phyloP scores from a whole-genome alignment of 129 eudicot genomes.

The Saussurea involucrata region DNA sequence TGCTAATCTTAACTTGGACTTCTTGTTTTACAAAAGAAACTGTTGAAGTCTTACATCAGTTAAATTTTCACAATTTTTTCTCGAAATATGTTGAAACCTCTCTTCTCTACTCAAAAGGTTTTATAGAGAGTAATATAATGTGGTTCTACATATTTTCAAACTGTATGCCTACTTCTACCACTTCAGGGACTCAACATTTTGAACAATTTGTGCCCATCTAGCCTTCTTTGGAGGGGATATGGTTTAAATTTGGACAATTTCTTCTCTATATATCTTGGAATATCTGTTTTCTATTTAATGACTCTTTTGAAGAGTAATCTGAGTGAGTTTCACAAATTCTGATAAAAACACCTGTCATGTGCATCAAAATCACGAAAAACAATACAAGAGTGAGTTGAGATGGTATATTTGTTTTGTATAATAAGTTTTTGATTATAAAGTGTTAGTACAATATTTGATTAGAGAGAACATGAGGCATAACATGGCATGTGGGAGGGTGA shows the following conservation, averaged over 20 bases:
- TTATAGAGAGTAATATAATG: too few species aligned
- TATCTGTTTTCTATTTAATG: background rate
- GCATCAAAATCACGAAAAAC: background rate
- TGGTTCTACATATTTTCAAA: background rate
- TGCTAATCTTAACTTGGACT: background rate
- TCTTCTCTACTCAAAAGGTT: background rate
- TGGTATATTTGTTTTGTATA: background rate
- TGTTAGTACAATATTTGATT: background rate
- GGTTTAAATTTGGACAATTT: background rate
- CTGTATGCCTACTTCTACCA: background rate
- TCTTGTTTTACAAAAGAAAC: background rate
- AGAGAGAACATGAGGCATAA: background rate
- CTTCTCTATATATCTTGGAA: background rate
- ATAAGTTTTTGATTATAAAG: background rate
- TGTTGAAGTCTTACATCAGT: background rate
- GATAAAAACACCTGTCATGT: background rate
- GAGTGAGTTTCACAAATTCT: background rate
- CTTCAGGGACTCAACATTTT: background rate
- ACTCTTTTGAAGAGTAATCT: background rate
- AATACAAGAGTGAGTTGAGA: background rate
- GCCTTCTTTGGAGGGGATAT: background rate
- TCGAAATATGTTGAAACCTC: background rate
- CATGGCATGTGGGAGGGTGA: constrained; percentile 27
- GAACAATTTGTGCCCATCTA: background rate
- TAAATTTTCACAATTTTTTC: background rate